Evolutionary conservation across 1,284 basidiomycete genomes (phyloP), one percentile per base, ranked within the genome.

Genomic region (Apiotrichum gracile): DNA sequence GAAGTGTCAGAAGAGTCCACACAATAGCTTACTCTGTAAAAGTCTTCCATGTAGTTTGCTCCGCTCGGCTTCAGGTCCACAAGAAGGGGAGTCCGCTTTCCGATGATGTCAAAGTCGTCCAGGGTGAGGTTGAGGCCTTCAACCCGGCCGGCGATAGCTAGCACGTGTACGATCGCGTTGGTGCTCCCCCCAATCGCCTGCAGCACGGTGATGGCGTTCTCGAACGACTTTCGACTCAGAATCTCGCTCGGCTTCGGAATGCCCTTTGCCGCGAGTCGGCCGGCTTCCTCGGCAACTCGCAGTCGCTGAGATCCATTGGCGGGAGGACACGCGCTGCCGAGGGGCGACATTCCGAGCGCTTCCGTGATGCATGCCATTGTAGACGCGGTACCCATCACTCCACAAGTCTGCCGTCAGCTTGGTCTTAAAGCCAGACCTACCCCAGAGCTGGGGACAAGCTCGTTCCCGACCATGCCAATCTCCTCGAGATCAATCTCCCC

Each of bases 11-110:
- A 6, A 24, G 24, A 7, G 14, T 9, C 24, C 22, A 4, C 14
- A 5, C 10, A 1, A 19, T 1, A 17, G 31, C 51, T 25, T 26
- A 61, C 62, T 26, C 69, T 67, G 62, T 78, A 72, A 14, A 78
- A 66, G 57, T 78, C 77, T 53, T 77, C 75, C 72, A 77, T 75
- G 53, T 77, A 73, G 55, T 75, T 76, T 12, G 60, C 60, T 2
- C 77, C 77, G 2, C 68, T 70, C 0, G 77, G 77, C 61, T 78
- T 78, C 39, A 78, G 63, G 53, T 78, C 74, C 19, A 75, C 72
- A 9, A 78, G 58, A 34, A 78, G 58, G 1, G 77, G 77, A 2
- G 74, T 75, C 53, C 63, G 61, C 31, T 70, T 56, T 1, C 75
- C 76, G 43, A 78, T 72, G 4, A 59, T 49, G 47, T 76, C 70